phyloP scores from a whole-genome alignment of 352 stramenopile genomes.

The Globisporangium uncinulatum region DNA sequence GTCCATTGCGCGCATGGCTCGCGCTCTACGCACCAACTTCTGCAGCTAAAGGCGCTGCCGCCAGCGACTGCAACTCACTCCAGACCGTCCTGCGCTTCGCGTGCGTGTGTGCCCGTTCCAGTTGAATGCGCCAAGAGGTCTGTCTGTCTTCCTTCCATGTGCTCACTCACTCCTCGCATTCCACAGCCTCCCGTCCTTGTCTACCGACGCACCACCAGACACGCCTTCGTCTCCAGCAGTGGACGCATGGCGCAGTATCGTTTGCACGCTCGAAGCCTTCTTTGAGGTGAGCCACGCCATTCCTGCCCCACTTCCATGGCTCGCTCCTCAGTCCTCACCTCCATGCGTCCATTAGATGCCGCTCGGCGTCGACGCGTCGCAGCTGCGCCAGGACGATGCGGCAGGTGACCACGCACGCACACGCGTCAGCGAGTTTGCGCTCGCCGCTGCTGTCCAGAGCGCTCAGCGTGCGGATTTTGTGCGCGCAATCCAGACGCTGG shows the following conservation, averaged over 20 bases:
- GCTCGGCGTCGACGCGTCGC: conserved; percentile 14
- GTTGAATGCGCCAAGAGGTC: background rate
- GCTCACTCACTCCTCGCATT: background rate
- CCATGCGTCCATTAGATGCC: conserved; percentile 6
- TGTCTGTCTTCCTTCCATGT: background rate
- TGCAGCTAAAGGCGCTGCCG: background rate
- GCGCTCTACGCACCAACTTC: conserved; percentile 17
- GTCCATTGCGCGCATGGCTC: conserved; percentile 25
- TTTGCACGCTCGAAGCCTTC: conserved; percentile 35
- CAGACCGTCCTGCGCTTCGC: conserved; percentile 18
- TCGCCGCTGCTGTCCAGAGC: conserved; percentile 52
- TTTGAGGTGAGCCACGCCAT: conserved; percentile 34
- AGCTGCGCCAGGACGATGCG: conserved; percentile 8
- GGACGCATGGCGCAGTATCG: conserved; percentile 17
- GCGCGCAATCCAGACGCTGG: conserved; percentile 59
- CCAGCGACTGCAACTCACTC: conserved; percentile 5
- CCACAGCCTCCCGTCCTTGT: conserved; percentile 24
- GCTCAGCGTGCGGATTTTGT: conserved; percentile 50
- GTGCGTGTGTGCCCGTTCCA: conserved; percentile 1
- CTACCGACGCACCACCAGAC: conserved; percentile 8
- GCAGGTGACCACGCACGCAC: background rate
- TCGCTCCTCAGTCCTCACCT: too few relatives aligned
- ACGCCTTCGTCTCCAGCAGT: background rate
- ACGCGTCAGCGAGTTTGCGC: conserved; percentile 32
- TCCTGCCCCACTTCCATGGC: too few relatives aligned